Conservation (phyloP, 331 rosid genomes). For the Rosa hybrid region DNA sequence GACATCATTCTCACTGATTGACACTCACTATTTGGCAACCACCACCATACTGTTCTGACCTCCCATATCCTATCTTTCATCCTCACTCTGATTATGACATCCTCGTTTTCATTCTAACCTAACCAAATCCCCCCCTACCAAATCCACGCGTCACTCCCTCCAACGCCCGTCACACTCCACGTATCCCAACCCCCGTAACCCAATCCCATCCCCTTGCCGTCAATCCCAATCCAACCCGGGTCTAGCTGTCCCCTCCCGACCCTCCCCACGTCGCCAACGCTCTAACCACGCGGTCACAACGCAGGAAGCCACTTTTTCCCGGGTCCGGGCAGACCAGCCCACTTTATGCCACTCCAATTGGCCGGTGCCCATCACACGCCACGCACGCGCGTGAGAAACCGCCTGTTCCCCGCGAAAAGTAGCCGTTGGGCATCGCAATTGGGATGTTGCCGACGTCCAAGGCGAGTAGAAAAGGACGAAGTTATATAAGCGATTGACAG, state of each 20-base stretch:
- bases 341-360: not conserved
- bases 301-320: not conserved
- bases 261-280: slow-evolving; percentile 17
- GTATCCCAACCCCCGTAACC: not conserved
- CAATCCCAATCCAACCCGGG: not conserved
- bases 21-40: not conserved
- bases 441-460: slow-evolving; percentile 25
- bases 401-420: slow-evolving; percentile 1
- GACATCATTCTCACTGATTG: not conserved
- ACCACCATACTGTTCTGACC: not conserved
- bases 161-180: not conserved
- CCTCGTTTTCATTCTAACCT: not conserved
- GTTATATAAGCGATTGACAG: not conserved
- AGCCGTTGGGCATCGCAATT: slow-evolving; percentile 42
- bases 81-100: not conserved
- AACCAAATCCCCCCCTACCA: not conserved
- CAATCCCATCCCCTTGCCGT: not conserved
- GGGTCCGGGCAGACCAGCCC: not conserved
- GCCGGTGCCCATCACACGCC: not conserved
- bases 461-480: too few relatives aligned
- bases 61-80: not conserved
- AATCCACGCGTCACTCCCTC: not conserved
- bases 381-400: not conserved
- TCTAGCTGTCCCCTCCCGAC: slow-evolving; percentile 16
- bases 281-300: slow-evolving; percentile 6